These are phyloP conservation scores for Tremella yokohamensis DNA, from an alignment of 768 basidiomycete species.

Conservation along the genomic window DNA sequence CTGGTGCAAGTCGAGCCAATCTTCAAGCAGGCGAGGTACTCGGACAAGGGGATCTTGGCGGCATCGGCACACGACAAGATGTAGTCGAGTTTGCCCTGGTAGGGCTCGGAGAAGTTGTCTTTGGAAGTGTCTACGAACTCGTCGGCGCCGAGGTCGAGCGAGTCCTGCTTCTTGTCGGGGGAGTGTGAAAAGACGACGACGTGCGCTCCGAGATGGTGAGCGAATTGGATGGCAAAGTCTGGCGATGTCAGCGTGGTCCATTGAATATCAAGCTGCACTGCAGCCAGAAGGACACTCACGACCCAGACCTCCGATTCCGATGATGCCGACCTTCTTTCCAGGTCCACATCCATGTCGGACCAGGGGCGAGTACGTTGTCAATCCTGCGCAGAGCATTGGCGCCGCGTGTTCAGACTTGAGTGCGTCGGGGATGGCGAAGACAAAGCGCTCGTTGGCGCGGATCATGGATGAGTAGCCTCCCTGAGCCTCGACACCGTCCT, in stretches of 20 bases:
- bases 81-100: conserved; percentile 51
- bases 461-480: conserved; percentile 52
- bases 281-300: conserved; percentile 20
- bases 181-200: conserved; percentile 63
- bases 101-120: conserved; percentile 42
- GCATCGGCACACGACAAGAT: conserved; percentile 54
- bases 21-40: conserved; percentile 58
- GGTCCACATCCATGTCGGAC: conserved; percentile 59
- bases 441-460: conserved; percentile 47
- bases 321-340: conserved; percentile 63
- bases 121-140: conserved; percentile 41
- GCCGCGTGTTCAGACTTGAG: conserved; percentile 47
- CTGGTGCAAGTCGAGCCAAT: conserved; percentile 58
- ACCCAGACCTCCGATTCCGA: conserved; percentile 66
- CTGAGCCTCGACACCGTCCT: conserved; percentile 41
- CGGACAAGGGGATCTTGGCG: conserved; percentile 53
- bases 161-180: conserved; percentile 58
- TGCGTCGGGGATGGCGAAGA: conserved; percentile 51
- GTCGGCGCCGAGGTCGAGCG: conserved; percentile 52
- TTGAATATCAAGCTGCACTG: too few species aligned
- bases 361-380: conserved; percentile 52
- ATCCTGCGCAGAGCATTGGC: conserved; percentile 51
- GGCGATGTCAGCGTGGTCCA: neutral
- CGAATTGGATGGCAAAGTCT: conserved; percentile 53
- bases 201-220: conserved; percentile 59